Conservation (phyloP, 2,329 filamentous ascomycete genomes). For the Rhinocladiella similis region DNA sequence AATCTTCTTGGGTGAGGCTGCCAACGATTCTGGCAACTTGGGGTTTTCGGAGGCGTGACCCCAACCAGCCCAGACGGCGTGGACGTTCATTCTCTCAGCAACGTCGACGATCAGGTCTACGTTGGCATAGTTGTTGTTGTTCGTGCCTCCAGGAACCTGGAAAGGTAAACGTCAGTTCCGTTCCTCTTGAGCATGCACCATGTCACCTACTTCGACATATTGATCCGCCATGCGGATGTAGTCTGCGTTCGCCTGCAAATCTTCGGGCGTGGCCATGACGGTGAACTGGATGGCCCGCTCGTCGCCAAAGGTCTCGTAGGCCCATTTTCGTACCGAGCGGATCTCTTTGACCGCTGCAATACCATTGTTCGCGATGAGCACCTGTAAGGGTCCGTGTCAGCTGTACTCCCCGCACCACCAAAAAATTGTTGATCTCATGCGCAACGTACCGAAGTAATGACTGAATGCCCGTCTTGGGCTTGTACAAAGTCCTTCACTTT, state of each 20-base stretch:
- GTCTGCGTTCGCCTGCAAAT: constrained; percentile 95
- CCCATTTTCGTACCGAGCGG: constrained; percentile 98
- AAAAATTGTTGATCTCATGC: background rate
- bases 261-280: constrained; percentile 98
- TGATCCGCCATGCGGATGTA: constrained; percentile 99
- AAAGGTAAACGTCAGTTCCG: constrained; percentile 9
- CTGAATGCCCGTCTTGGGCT: constrained; percentile 86
- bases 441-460: constrained; percentile 86
- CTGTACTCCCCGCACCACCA: constrained; percentile 1
- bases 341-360: constrained; percentile 99
- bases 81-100: constrained; percentile 96
- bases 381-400: constrained; percentile 56
- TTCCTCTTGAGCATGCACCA: background rate
- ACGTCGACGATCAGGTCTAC: constrained; percentile 99
- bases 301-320: constrained; percentile 98
- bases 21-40: constrained; percentile 91
- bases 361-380: constrained; percentile 98
- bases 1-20: constrained; percentile 96
- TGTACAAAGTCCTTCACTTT: constrained; percentile 96
- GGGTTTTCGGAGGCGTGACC: constrained; percentile 99
- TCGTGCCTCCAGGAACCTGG: constrained; percentile 90
- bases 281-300: constrained; percentile 98
- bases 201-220: constrained; percentile 75
- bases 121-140: constrained; percentile 99
- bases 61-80: constrained; percentile 99